These are phyloP conservation scores for Veloporphyrellus conicus DNA, from an alignment of 1,284 basidiomycete genomes.

Conservation along the genomic window DNA sequence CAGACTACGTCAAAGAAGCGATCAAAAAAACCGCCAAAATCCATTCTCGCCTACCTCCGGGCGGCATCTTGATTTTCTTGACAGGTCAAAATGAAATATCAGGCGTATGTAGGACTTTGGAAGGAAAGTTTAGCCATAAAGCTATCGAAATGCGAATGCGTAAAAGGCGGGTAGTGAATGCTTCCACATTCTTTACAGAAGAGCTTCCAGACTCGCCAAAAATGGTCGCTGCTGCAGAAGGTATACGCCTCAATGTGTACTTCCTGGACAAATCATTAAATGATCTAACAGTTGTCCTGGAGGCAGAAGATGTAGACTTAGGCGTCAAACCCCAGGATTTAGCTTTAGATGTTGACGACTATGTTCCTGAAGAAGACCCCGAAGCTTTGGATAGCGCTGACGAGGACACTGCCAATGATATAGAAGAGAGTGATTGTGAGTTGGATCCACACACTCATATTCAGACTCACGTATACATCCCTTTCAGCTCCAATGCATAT, in stretches of 20 bases:
- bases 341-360: constrained; percentile 58
- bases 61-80: constrained; percentile 95
- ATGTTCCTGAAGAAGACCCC: constrained; percentile 44
- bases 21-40: constrained; percentile 91
- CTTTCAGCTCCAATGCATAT: constrained; percentile 74
- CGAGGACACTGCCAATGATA: constrained; percentile 52
- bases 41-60: constrained; percentile 85
- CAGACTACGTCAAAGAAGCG: constrained; percentile 89
- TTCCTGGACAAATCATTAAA: constrained; percentile 1
- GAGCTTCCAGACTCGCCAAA: constrained; percentile 8
- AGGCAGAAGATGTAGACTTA: constrained; percentile 81
- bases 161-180: constrained; percentile 33
- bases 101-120: constrained; percentile 80
- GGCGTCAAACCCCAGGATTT: constrained; percentile 45
- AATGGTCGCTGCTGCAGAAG: constrained; percentile 23
- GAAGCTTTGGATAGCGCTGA: constrained; percentile 51
- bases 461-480: constrained; percentile 1
- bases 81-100: constrained; percentile 98
- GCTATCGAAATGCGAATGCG: constrained; percentile 54
- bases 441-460: constrained; percentile 7
- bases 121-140: constrained; percentile 71
- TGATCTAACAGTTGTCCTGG: constrained; percentile 47
- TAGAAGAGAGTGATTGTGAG: constrained; percentile 61
- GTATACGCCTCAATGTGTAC: constrained; percentile 10
- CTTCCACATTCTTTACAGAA: constrained; percentile 30